A percentile compares a stretch with the other conserved stretches of the same genome.
These are phyloP conservation scores for Candida ovalis DNA, from an alignment of 805 yeast genomes.

Conservation along the genomic window DNA sequence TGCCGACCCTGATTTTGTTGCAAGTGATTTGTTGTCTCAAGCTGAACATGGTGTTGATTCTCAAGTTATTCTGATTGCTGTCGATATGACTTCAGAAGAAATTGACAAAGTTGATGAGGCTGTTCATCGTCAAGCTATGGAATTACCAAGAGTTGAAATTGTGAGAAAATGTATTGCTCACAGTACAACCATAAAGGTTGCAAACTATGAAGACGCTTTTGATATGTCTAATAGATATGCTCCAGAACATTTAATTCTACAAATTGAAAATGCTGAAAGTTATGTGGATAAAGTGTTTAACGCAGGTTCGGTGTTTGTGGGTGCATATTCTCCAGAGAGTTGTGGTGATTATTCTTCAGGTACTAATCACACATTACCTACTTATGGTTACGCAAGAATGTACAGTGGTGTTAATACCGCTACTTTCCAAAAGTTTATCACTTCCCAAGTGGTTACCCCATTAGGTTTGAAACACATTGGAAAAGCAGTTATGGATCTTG, in stretches of 20 bases:
- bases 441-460: constrained; percentile 85
- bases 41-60: constrained; percentile 99
- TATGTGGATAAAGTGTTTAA: constrained; percentile 75
- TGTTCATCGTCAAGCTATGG: constrained; percentile 76
- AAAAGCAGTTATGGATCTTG: constrained; percentile 93
- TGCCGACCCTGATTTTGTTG: constrained; percentile 94
- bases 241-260: constrained; percentile 96
- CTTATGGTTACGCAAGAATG: constrained; percentile 97
- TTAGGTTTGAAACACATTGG: constrained; percentile 87
- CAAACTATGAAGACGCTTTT: constrained; percentile 74
- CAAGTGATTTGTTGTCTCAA: constrained; percentile 93
- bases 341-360: constrained; percentile 99
- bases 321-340: constrained; percentile 93
- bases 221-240: constrained; percentile 88
- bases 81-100: constrained; percentile 58
- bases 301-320: constrained; percentile 97
- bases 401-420: constrained; percentile 96
- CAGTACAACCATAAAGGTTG: constrained; percentile 74
- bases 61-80: constrained; percentile 89
- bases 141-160: constrained; percentile 87
- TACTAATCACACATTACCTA: constrained; percentile 97
- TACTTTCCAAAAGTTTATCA: constrained; percentile 91
- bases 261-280: constrained; percentile 71
- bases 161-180: constrained; percentile 90
- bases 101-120: constrained; percentile 74